Evolutionary conservation across 2,329 filamentous ascomycete genomes (phyloP).

Genomic region (Talaromyces sp.): DNA sequence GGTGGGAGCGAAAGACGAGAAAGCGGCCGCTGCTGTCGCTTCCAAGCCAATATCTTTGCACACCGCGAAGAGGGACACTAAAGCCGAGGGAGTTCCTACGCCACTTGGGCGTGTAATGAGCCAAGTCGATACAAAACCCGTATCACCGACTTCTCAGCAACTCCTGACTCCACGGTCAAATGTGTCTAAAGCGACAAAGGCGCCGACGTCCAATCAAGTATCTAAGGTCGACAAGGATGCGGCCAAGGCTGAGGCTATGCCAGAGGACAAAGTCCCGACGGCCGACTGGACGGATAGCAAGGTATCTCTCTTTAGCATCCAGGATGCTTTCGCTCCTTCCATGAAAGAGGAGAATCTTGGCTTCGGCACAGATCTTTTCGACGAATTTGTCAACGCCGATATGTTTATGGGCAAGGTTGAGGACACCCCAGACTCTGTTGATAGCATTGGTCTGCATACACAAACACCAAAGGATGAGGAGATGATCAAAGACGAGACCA

Average conservation of each 20-base stretch:
- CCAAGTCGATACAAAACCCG: slow-evolving; percentile 27
- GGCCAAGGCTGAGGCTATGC: slow-evolving; percentile 12
- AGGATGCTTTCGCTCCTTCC: slow-evolving; percentile 32
- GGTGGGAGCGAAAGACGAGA: slow-evolving; percentile 16
- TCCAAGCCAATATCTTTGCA: slow-evolving; percentile 13
- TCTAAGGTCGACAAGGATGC: slow-evolving; percentile 20
- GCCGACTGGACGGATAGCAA: slow-evolving; percentile 35
- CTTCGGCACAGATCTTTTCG: slow-evolving; percentile 30
- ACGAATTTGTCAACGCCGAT: slow-evolving; percentile 33
- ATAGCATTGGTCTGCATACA: slow-evolving; percentile 26
- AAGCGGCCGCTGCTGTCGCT: not conserved
- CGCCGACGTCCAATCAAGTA: slow-evolving; percentile 19
- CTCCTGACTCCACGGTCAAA: slow-evolving; percentile 26
- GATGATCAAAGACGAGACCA: slow-evolving; percentile 26
- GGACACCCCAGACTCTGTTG: slow-evolving; percentile 34
- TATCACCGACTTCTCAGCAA: slow-evolving; percentile 30
- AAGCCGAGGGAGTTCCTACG: slow-evolving; percentile 19
- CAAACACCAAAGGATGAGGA: slow-evolving; percentile 35
- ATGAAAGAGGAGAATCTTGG: slow-evolving; percentile 21
- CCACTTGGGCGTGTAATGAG: slow-evolving; percentile 30
- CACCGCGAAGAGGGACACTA: slow-evolving; percentile 21
- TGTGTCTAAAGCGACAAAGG: slow-evolving; percentile 23
- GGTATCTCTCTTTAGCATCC: slow-evolving; percentile 33
- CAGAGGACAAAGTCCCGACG: slow-evolving; percentile 15
- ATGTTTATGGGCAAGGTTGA: slow-evolving; percentile 30